phyloP scores from a whole-genome alignment of 2,329 filamentous ascomycete species.

The Fusarium caatingaense region DNA sequence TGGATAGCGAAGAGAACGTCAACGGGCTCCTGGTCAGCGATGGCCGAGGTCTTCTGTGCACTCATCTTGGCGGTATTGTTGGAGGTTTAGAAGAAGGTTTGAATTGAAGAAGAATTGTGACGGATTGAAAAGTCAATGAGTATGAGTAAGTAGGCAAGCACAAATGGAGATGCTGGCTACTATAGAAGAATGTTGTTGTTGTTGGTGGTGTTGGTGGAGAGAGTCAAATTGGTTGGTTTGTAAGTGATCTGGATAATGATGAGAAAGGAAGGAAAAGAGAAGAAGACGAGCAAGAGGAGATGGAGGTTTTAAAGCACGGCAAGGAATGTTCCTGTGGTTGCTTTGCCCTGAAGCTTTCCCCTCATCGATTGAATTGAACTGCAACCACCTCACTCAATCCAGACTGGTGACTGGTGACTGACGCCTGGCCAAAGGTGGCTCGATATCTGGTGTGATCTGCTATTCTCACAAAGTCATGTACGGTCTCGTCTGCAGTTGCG shows the following conservation, averaged over 20 bases:
- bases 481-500: constrained; percentile 19
- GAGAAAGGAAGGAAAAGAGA: constrained; percentile 42
- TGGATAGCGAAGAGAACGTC: constrained; percentile 71
- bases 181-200: constrained; percentile 7
- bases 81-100: constrained; percentile 34
- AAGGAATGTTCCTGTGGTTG: constrained; percentile 31
- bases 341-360: constrained; percentile 33
- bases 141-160: constrained; percentile 31
- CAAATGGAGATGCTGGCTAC: constrained; percentile 27
- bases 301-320: constrained; percentile 42
- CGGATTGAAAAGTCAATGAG: constrained; percentile 25
- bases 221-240: constrained; percentile 38
- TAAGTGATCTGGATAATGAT: constrained; percentile 38
- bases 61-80: constrained; percentile 62
- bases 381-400: constrained; percentile 33
- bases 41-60: constrained; percentile 68
- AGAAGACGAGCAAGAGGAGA: constrained; percentile 38
- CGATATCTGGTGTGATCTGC: constrained; percentile 33
- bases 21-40: constrained; percentile 67
- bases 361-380: constrained; percentile 38
- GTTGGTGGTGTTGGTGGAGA: constrained; percentile 18
- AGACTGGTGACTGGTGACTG: constrained; percentile 12
- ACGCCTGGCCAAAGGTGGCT: constrained; percentile 31
- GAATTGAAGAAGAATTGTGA: constrained; percentile 38
- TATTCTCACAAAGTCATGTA: constrained; percentile 34